Base-by-base conservation (phyloP, 1,139 yeast genomes). In the Candida mesenterica region DNA sequence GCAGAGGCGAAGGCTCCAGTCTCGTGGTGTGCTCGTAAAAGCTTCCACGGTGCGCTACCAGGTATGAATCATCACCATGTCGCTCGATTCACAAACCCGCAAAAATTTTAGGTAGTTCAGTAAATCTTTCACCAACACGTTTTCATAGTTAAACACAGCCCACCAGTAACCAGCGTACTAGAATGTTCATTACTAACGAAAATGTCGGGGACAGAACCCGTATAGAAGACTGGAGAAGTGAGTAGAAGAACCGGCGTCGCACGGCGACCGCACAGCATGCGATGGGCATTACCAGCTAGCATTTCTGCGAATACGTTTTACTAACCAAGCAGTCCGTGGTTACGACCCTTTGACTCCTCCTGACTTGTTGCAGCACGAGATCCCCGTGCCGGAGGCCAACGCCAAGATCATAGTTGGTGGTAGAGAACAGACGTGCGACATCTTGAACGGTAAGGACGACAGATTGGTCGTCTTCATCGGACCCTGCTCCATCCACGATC, bases 401-500 rank as follows among this genome's bases (percentile, higher is more conserved):
- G 75, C 75, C 46, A 66, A 75, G 34, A 79, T 69, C 40, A 87
- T 92, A 37, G 58, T 82, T 33, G 67, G 72, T 35, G 97, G 96
- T 23, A 79, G 98, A 63, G 77, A 83, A 46, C 79, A 77, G 23
- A 82, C 95, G 2, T 77, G 80, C 34, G 75, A 77, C 32, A 79
- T 88, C 40, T 62, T 88, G 41, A 73, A 77, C 43, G 95, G 95
- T 33, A 70, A 73, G 41, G 95, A 85, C 51, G 96, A 88, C 62
- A 74, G 96, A 50, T 64, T 86, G 45, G 69, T 88, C 24, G 75
- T 88, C 23, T 88, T 92, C 33, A 84, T 92, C 45, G 98, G 98
- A 1, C 98, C 98, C 41, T 92, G 98, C 61, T 92, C 97, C 4
- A 82, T 92, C 48, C 97, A 92, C 56, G 98, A 92, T 60, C 92